Base-by-base conservation (phyloP, 2,329 filamentous ascomycete genomes). In the Verticillium nonalfalfae region DNA sequence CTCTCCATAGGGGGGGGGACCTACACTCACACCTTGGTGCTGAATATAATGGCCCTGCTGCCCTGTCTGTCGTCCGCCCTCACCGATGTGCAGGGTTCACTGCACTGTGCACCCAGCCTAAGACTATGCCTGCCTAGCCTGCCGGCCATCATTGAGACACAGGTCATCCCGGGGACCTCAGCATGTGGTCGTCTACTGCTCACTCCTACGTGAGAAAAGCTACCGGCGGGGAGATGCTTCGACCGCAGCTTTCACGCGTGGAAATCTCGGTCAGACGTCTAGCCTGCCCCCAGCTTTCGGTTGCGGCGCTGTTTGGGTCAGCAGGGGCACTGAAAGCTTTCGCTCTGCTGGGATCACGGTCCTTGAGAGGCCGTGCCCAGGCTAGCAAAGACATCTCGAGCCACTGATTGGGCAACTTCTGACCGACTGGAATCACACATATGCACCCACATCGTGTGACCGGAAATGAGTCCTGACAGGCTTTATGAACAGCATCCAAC, bases 31-130 rank as follows among this genome's bases (percentile, higher is more conserved):
- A 18, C 40, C 40, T 50, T 18, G 18, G 40, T n/a, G n/a, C 40
- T 18, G 9, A 50, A 10, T n/a, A 50, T 21, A 5, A 50, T 21
- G n/a, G n/a, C n/a, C 40, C 40, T 21, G n/a, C 38, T n/a, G 26
- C 26, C 26, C 26, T 26, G 26, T 21, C 31, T 34, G 55, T 56
- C 26, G 26, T 56, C 55, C 26, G 18, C 34, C 59, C 58, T 59
- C 35, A 60, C 62, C 62, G 62, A 60, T 54, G 58, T 60, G 60
- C 63, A 64, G 60, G 63, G 62, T 57, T 63, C 7, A 26, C 26
- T 26, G 26, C 26, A 26, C 26, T 26, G 26, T 26, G 26, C 26
- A 26, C 26, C 26, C 26, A 26, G 26, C 26, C 26, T 26, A 26
- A 26, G 26, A 26, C 26, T n/a, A n/a, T 50, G 40, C 11, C 40